A percentile compares a stretch with the other conserved stretches of the same genome.
These are phyloP conservation scores for Rutstroemia sp. DNA, from an alignment of 2,329 filamentous ascomycete species.

Conservation along the genomic window DNA sequence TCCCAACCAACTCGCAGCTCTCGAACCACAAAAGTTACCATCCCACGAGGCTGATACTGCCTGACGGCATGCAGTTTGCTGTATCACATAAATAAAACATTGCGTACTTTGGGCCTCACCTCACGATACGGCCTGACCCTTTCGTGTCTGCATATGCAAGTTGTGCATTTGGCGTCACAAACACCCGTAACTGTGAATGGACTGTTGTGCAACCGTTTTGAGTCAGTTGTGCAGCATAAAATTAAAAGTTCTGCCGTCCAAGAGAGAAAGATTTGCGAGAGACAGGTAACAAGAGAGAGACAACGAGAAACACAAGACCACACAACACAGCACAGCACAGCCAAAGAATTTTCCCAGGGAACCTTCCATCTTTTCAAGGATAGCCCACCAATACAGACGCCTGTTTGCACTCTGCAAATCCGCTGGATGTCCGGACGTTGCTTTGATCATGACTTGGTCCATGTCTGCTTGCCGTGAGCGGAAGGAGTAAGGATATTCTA, in stretches of 20 bases:
- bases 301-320: not conserved
- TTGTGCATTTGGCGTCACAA: not conserved
- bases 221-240: too few species aligned
- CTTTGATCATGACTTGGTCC: not conserved
- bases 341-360: not conserved
- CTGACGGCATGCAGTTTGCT: not conserved
- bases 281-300: not conserved
- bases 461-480: not conserved
- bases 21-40: conserved; percentile 1
- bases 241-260: too few species aligned
- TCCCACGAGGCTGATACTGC: conserved; percentile 3
- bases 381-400: not conserved
- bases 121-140: too few species aligned
- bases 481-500: conserved; percentile 7
- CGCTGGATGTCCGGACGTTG: not conserved
- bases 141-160: not conserved
- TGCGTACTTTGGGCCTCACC: not conserved
- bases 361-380: not conserved
- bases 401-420: not conserved
- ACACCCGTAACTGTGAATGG: too few species aligned
- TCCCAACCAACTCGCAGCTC: not conserved
- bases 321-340: not conserved
- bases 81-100: not conserved
- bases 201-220: too few species aligned
- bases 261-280: not conserved